Conservation (phyloP, 2,329 filamentous ascomycete species). For the Claviceps capensis region DNA sequence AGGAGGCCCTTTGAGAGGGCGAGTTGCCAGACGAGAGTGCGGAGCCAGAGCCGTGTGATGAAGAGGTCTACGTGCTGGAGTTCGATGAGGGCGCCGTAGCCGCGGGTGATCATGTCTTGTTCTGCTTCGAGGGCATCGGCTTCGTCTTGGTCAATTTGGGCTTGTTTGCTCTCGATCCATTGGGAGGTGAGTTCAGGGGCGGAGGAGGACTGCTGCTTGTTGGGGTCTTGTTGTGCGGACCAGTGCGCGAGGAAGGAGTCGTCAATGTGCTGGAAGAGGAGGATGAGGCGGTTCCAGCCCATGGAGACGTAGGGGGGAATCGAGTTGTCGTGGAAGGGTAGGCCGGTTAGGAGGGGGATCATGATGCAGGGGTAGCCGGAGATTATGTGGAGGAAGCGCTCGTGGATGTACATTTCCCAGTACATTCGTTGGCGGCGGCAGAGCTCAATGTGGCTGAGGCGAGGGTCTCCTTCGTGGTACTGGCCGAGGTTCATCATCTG, state of each 20-base stretch:
- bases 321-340: conserved; percentile 17
- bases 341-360: conserved; percentile 17
- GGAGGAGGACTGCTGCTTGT: conserved; percentile 2
- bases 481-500: conserved; percentile 29
- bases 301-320: conserved; percentile 22
- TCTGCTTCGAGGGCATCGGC: conserved; percentile 16
- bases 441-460: conserved; percentile 8
- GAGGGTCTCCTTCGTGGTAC: conserved; percentile 17
- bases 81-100: conserved; percentile 19
- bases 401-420: conserved; percentile 14
- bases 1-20: conserved; percentile 26
- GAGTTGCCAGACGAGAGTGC: conserved; percentile 28
- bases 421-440: conserved; percentile 12
- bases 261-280: conserved; percentile 25
- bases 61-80: conserved; percentile 28
- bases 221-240: conserved; percentile 17
- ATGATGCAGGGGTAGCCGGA: conserved; percentile 29
- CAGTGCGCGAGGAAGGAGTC: conserved; percentile 24
- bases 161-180: conserved; percentile 28
- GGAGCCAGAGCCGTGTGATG: conserved; percentile 27
- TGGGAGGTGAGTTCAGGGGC: conserved; percentile 17
- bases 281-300: conserved; percentile 24
- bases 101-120: conserved; percentile 12
- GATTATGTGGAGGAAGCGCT: conserved; percentile 37
- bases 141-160: conserved; percentile 25